Base-by-base conservation (phyloP, 306 rosid genomes). In the Vicia villosa region DNA sequence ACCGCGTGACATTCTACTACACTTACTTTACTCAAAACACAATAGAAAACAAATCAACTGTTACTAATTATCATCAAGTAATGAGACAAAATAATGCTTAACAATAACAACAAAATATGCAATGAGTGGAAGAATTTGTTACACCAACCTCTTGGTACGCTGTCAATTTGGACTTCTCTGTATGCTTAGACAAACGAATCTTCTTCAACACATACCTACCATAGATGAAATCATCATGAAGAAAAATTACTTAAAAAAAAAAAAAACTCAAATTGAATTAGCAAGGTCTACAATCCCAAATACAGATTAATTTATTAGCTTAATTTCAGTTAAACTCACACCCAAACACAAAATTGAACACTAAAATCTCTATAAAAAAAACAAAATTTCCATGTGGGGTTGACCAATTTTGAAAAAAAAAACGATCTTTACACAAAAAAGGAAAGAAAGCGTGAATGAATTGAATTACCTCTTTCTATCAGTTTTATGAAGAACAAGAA, bases 121-220 rank as follows among this genome's bases (percentile, higher is more conserved):
- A 57, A 30, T 6, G 14, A 55, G 17, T 59, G 64, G 58, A 58
- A 69, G 56, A 28, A 47, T 46, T 65, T 12, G 66, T 66, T 66
- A 70, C 75, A 72, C 66, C 66, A 65, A 92, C 98, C 98, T 92
- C 98, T 78, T 92, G 98, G 62, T 84, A 92, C 6, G 95, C 91
- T 54, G 98, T 89, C 59, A 80, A 85, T 77, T 89, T 86, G 82
- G 88, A 89, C 86, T 89, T 92, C 75, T 89, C 98, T 3, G 91
- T 76, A 61, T 84, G 92, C 81, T 92, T 92, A 19, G 95, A 59
- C 81, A 87, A 67, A 14, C 92, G 91, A 83, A 92, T 89, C 81
- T 87, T 87, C 94, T 92, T 92, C 79, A 92, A 75, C 59, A 89
- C 95, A 83, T 87, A 92, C 89, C 96, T 92, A 85, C 41, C 68